Evolutionary conservation across 371 early-diverging fungal genomes (phyloP).

Genomic region (Lichtheimia ramosa): DNA sequence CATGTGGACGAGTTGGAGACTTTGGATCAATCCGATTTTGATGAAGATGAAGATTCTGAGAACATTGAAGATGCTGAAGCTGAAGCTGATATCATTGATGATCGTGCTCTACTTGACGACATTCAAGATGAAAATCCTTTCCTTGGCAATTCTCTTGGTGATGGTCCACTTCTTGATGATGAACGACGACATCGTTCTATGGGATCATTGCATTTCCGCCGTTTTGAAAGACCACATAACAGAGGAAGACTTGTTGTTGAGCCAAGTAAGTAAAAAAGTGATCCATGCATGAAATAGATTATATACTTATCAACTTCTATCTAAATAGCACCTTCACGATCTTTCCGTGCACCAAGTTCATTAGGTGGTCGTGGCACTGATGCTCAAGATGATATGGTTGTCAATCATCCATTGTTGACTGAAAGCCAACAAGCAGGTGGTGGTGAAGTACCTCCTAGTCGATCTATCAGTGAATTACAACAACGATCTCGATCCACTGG

Average conservation of each 20-base stretch:
- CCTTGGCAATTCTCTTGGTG: slow-evolving; percentile 37
- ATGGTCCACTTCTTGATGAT: slow-evolving; percentile 29
- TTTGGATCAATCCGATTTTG: slow-evolving; percentile 49
- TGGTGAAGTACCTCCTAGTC: slow-evolving; percentile 1
- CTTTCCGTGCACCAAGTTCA: slow-evolving; percentile 23
- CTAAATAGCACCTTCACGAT: slow-evolving; percentile 12
- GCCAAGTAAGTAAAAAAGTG: slow-evolving; percentile 7
- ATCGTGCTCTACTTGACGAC: slow-evolving; percentile 54
- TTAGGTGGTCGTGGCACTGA: slow-evolving; percentile 13
- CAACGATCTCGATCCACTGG: slow-evolving; percentile 16
- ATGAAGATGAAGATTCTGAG: slow-evolving; percentile 51
- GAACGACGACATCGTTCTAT: slow-evolving; percentile 21
- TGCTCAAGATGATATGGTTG: slow-evolving; percentile 51
- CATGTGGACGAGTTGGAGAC: slow-evolving; percentile 48
- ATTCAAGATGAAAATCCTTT: slow-evolving; percentile 62
- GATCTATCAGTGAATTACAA: slow-evolving; percentile 8
- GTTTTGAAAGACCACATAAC: slow-evolving; percentile 10
- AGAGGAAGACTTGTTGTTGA: slow-evolving; percentile 13
- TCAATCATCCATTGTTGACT: slow-evolving; percentile 72
- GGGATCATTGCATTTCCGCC: slow-evolving; percentile 7
- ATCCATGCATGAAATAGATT: too few relatives aligned
- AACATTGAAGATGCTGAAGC: slow-evolving; percentile 46
- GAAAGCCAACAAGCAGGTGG: slow-evolving; percentile 34
- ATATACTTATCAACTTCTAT: too few relatives aligned
- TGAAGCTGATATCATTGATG: slow-evolving; percentile 41